Percentiles rank a stretch among this genome's conserved stretches.
phyloP scores from a whole-genome alignment of 768 basidiomycete species.

The Macrolepiota albuminosa region DNA sequence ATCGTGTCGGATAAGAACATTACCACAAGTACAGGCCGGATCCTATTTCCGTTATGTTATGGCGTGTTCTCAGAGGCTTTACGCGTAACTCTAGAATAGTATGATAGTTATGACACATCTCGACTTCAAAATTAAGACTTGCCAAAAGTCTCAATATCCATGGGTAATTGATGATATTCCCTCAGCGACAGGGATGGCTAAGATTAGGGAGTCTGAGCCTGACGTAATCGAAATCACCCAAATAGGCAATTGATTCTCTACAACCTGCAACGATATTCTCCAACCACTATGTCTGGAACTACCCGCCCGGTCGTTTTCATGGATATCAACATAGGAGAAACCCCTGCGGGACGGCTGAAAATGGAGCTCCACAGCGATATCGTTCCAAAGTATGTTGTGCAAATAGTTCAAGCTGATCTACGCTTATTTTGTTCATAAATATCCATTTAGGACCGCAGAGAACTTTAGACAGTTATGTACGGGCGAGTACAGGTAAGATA shows the following conservation, averaged over 20 bases:
- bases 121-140: not conserved
- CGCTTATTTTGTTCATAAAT: not conserved
- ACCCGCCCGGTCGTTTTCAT: slow-evolving; percentile 92
- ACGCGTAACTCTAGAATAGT: too few species aligned
- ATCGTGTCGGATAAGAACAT: not conserved
- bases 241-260: not conserved
- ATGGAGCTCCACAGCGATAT: slow-evolving; percentile 98
- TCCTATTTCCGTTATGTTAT: too few species aligned
- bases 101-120: too few species aligned
- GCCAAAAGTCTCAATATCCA: too few species aligned
- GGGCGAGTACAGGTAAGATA: slow-evolving; percentile 82
- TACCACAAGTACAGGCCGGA: not conserved
- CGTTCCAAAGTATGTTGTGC: slow-evolving; percentile 74
- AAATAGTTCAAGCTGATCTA: not conserved
- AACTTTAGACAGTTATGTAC: slow-evolving; percentile 98
- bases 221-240: not conserved
- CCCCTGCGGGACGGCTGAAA: slow-evolving; percentile 90
- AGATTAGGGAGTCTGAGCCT: not conserved
- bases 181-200: too few species aligned
- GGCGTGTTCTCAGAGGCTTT: too few species aligned
- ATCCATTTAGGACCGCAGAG: slow-evolving; percentile 75
- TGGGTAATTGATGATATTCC: too few species aligned
- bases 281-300: slow-evolving; percentile 14
- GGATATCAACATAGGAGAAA: slow-evolving; percentile 96
- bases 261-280: not conserved